Percentiles rank a stretch among this genome's conserved stretches.
Evolutionary conservation across 768 basidiomycete genomes (phyloP).

Genomic region (Mycena filopes): DNA sequence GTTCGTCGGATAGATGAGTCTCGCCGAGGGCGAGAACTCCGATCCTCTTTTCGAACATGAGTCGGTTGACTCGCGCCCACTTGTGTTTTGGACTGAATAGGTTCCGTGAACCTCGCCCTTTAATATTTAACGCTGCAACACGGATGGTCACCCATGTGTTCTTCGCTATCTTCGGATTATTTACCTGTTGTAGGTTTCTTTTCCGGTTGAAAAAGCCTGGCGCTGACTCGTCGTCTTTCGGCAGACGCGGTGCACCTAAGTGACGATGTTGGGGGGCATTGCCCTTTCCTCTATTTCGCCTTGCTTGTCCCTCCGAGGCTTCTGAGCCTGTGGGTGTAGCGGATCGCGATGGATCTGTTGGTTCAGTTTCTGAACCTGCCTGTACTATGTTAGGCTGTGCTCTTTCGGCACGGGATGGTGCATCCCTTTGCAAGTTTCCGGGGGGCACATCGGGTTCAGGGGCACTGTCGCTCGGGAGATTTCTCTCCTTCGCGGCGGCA

Average conservation of each 20-base stretch:
- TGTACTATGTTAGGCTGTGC: neutral
- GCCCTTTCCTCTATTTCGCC: neutral
- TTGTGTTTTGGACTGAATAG: neutral
- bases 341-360: neutral
- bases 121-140: neutral
- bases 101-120: no score
- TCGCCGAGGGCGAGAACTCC: slow-evolving; percentile 23
- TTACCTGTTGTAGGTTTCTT: neutral
- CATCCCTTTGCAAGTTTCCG: neutral
- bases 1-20: slow-evolving; percentile 16
- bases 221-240: neutral
- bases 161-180: neutral
- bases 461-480: neutral
- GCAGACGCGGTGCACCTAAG: neutral
- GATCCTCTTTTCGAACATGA: slow-evolving; percentile 20
- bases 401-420: neutral
- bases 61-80: slow-evolving; percentile 14
- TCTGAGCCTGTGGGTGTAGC: no score
- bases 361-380: neutral
- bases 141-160: neutral
- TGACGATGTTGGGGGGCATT: neutral
- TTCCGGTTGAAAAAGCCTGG: neutral
- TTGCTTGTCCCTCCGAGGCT: neutral
- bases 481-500: neutral
- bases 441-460: neutral